Base-by-base conservation (phyloP, 2,329 filamentous ascomycete species). In the Ramularia endophylla region DNA sequence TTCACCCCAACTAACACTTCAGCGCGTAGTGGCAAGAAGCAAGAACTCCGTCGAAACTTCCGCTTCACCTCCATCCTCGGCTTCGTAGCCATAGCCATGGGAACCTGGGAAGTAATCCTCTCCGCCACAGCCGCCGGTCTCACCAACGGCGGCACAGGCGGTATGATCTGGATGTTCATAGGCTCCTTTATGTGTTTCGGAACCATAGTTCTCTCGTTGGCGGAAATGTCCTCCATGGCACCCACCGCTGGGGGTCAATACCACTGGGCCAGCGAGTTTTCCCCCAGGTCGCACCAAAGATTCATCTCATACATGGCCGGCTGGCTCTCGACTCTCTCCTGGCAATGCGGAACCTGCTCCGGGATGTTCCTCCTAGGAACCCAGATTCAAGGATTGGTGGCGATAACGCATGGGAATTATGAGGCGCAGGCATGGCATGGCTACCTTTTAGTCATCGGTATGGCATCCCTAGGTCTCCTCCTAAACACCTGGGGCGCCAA, bases 81-180 rank as follows among this genome's bases (percentile, higher is more conserved):
- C 2, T 74, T 74, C 40, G 66, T 65, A 20, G 69, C 69, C 44
- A 67, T 70, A 9, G 61, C 71, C 25, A 66, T 73, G 52, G 68
- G 67, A 29, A 74, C 73, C 0, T 77, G 73, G 74, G 73, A 77
- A 51, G 64, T 66, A 12, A 57, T 67, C 4, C 53, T 72, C 3
- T 59, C 62, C 3, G 43, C 46, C 8, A 44, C 43, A n/a, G 38
- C 36, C n/a, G 43, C 41, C 20, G 54, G 48, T 11, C 40, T 57
- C 13, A 41, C 47, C 9, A 47, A 47, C 33, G 57, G 57, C 25
- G 57, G 57, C 4, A 36, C 51, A 13, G 56, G 46, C 3, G 57
- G 57, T 9, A 34, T 59, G 11, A 51, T 58, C 41, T 59, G 55
- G 55, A 46, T 41, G 5, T 57, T 52, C 20, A 41, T 59, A 4